Evolutionary conservation across 1,284 basidiomycete species (phyloP), one percentile per base, ranked within the genome.

Genomic region (Melampsora larici-populina): DNA sequence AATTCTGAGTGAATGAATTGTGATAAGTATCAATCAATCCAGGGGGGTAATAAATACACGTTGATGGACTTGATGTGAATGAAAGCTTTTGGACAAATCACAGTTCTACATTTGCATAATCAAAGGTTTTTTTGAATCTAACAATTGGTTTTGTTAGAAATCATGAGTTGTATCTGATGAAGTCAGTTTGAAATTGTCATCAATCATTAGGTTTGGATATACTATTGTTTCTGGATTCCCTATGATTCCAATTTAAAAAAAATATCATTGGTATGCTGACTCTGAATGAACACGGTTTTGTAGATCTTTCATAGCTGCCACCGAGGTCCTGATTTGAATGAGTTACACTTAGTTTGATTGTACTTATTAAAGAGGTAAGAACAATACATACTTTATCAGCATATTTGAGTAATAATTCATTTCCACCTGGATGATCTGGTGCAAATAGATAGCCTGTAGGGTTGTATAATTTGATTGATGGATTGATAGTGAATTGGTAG

Each of bases 21-120:
- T n/a, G n/a, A n/a, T n/a, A 86, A 7, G 90, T 90, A 21, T 91
- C 91, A 83, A 99, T 98, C 80, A 99, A 86, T 79, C 92, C 89
- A 0, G 94, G 94, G 15, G 93, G 90, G 90, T 87, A 71, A 97
- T 84, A 84, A 99, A 96, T 67, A 97, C 90, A 78, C 96, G 92
- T 85, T 96, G 93, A 85, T 99, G 96, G 0, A 99, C 94, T 85
- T 99, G 96, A 82, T 93, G 89, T 72, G 99, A 87, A 84, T 99
- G 99, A 84, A 97, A 99, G 29, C 91, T 89, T 87, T 99, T 99
- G 82, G 91, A 90, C 83, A 92, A 97, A 83, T 92, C 91, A 46
- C 89, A 88, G 79, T 89, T 85, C 90, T 90, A 92, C 81, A 97
- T 88, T 84, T 97, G 94, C 83, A 87, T 86, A 81, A 97, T 85